Evolutionary conservation across 2,329 filamentous ascomycete species (phyloP), one percentile per base, ranked within the genome.

Genomic region (Myriosclerotinia duriaeana): DNA sequence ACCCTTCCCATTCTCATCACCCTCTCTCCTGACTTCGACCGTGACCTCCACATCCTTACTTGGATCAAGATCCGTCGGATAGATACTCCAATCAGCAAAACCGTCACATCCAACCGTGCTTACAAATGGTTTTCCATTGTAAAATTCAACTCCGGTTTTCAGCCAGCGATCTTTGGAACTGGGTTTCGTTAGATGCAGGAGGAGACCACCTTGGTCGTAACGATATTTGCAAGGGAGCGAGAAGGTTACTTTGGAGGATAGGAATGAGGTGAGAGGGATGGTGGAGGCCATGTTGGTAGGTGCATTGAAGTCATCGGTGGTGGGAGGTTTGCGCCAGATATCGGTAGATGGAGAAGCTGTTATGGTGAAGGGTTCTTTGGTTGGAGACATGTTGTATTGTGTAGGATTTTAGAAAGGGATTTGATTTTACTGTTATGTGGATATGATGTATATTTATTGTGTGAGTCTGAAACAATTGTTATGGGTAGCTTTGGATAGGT

Each of bases 301-400:
- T 20, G 64, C 64, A 22, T 66, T 66, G 15, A 61, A 66, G 7
- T 15, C 48, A n/a, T 66, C 59, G 11, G 56, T 66, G 30, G 26
- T 44, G 8, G 64, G 64, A 20, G 64, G 64, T n/a, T 62, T 66
- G 48, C 64, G 64, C 64, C 64, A 63, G 36, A 63, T 42, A 17
- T 63, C 60, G 14, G 60, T 63, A 11, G 36, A 40, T 53, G 60
- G 38, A 22, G 46, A 15, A 8, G 60, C 60, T 14, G 22, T 44
- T 55, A 63, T 42, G 20, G 48, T 55, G 36, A 63, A 63, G 48
- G 60, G 36, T 50, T 50, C 44, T 60, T 60, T 60, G n/a, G 58
- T 60, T 20, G 44, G 44, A 50, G 58, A 22, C 58, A 60, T 60
- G 3, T 50, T 50, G 30, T 26, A 36, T 50, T 38, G 9, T 50